Base-by-base conservation (phyloP, 331 rosid species). In the Malus hybrid region DNA sequence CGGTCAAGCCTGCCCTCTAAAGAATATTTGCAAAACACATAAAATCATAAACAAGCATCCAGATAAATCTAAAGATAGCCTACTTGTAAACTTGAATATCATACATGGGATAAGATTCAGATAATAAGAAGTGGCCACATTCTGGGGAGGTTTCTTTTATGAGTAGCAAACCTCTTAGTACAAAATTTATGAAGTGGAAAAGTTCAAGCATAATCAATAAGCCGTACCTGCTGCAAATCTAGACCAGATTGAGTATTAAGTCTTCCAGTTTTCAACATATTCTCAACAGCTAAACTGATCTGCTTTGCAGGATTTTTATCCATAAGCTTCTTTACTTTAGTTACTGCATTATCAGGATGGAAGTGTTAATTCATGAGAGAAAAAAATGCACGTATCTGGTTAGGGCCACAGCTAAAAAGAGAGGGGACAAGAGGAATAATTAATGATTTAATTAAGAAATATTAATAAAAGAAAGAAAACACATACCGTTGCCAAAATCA, bases 191-290 rank as follows among this genome's bases (percentile, higher is more conserved):
- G 74, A 73, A 15, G 57, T 22, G 56, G 5, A 30, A 10, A 67
- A 61, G 5, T 9, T 63, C 29, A 70, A 76, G 77, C 69, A 44
- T 24, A 74, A 69, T 29, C 70, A 72, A 68, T 29, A 78, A 78
- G 44, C 79, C 80, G 65, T 89, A 94, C 99, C 99, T 94, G 97
- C 86, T 88, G 96, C 85, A 94, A 82, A 86, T 94, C 97, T 53
- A 94, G 88, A 73, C 97, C 93, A 0, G 89, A 78, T 62, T 82
- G 78, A 15, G 97, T 85, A 55, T 65, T 73, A 58, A 90, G 78
- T 73, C 92, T 90, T 84, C 99, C 97, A 62, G 90, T 86, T 86
- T 85, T 92, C 84, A 94, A 83, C 97, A 94, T 74, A 79, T 79
- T 90, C 75, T 90, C 99, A 79, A 94, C 60, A 50, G 92, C 77